Evolutionary conservation across 352 stramenopile species (phyloP).

Genomic region (Thalassiosira mediterranea): DNA sequence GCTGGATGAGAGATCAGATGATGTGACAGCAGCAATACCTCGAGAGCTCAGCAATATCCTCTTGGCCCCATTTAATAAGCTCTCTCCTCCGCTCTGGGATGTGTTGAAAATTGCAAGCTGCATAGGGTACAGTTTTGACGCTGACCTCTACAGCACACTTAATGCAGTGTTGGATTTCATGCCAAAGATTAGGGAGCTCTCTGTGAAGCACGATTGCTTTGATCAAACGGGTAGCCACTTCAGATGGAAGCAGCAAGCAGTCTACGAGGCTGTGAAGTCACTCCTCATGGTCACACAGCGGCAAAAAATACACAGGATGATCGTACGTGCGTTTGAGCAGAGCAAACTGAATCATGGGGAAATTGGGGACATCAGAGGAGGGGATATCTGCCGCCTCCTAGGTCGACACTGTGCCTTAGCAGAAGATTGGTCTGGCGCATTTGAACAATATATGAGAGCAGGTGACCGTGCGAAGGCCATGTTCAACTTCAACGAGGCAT

Average conservation of each 20-base stretch:
- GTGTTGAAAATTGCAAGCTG: conserved; percentile 67
- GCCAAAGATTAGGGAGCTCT: conserved; percentile 55
- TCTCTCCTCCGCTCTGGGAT: conserved; percentile 61
- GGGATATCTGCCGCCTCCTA: conserved; percentile 54
- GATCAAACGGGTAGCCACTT: conserved; percentile 50
- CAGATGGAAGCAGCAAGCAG: conserved; percentile 65
- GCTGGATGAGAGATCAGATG: conserved; percentile 53
- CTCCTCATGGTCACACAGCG: conserved; percentile 64
- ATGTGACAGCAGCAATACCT: conserved; percentile 58
- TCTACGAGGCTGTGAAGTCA: conserved; percentile 68
- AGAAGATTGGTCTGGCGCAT: conserved; percentile 57
- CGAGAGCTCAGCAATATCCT: conserved; percentile 60
- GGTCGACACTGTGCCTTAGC: conserved; percentile 56
- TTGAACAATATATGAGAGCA: conserved; percentile 55
- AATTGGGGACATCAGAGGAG: conserved; percentile 44
- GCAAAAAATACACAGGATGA: conserved; percentile 67
- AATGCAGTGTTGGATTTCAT: conserved; percentile 52
- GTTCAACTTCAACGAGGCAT: conserved; percentile 64
- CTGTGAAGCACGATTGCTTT: conserved; percentile 55
- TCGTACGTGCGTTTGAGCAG: conserved; percentile 52
- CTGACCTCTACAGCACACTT: conserved; percentile 51
- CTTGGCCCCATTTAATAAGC: conserved; percentile 56
- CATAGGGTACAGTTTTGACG: conserved; percentile 68
- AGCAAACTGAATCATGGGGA: conserved; percentile 42
- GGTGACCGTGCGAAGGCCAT: conserved; percentile 54